Evolutionary conservation across 257 asterid species (phyloP).

Genomic region (Schizonepeta tenuifolia): DNA sequence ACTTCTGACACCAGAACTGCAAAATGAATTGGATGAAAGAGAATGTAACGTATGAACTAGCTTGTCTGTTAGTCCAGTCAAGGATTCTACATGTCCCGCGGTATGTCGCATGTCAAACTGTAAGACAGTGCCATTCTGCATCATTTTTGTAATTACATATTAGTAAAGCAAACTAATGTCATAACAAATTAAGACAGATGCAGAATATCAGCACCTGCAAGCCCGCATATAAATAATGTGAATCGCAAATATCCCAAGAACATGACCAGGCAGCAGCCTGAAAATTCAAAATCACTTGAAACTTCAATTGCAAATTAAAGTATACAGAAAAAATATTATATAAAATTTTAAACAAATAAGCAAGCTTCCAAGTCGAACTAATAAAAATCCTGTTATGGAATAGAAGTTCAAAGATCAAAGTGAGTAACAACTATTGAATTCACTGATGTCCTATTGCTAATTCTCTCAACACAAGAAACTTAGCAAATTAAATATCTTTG

Average conservation of each 20-base stretch:
- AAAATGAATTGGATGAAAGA: slow-evolving; percentile 50
- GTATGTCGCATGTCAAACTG: slow-evolving; percentile 89
- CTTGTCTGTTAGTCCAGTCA: slow-evolving; percentile 59
- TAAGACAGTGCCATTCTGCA: slow-evolving; percentile 81
- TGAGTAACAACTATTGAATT: not conserved
- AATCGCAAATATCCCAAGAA: slow-evolving; percentile 75
- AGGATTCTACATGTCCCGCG: slow-evolving; percentile 64
- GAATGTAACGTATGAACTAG: slow-evolving; percentile 74
- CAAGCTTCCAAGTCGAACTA: not conserved
- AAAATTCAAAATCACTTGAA: slow-evolving; percentile 28
- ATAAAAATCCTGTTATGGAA: not conserved
- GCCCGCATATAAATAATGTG: slow-evolving; percentile 78
- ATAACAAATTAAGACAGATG: slow-evolving; percentile 18
- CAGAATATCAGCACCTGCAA: slow-evolving; percentile 67
- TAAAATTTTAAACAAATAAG: not conserved
- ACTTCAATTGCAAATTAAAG: slow-evolving; percentile 15
- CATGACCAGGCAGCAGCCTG: slow-evolving; percentile 99
- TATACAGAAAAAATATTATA: not conserved
- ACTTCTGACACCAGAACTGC: slow-evolving; percentile 49
- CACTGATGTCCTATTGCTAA: not conserved
- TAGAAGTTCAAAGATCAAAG: not conserved
- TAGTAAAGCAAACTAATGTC: slow-evolving; percentile 6
- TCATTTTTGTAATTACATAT: slow-evolving; percentile 24
- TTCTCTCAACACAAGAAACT: too few species aligned
- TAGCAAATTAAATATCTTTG: not conserved